A percentile compares a stretch with the other conserved stretches of the same genome.
These are phyloP conservation scores for Eucalyptus leucophloia DNA, from an alignment of 345 rosid genomes.

Conservation along the genomic window DNA sequence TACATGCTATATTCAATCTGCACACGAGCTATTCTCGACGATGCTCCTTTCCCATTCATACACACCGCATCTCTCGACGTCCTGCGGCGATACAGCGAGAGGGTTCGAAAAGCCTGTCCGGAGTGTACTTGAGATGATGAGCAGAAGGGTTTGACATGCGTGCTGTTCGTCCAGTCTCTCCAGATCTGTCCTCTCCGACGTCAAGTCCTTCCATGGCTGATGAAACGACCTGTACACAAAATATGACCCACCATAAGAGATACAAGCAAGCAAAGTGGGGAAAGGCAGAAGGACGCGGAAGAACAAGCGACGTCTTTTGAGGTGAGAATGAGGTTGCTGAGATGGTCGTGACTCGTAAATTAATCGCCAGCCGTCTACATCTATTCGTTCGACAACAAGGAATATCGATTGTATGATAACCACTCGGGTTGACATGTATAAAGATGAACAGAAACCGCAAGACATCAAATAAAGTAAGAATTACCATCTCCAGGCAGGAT, in stretches of 20 bases:
- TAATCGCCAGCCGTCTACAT: not conserved
- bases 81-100: constrained; percentile 8
- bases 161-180: constrained; percentile 49
- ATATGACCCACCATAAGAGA: not conserved
- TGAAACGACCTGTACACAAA: constrained; percentile 54
- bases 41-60: constrained; percentile 53
- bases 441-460: not conserved
- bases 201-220: constrained; percentile 50
- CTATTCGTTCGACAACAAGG: not conserved
- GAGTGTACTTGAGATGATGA: constrained; percentile 24
- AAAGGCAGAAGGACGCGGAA: not conserved
- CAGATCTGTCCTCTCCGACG: constrained; percentile 17
- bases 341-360: not conserved
- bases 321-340: not conserved
- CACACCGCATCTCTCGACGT: constrained; percentile 19
- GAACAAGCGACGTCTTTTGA: not conserved
- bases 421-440: not conserved
- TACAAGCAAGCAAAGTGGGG: not conserved
- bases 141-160: constrained; percentile 47
- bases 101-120: constrained; percentile 20
- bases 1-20: not conserved
- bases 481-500: constrained; percentile 91
- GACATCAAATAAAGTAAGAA: not conserved
- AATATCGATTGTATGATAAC: not conserved
- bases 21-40: not conserved